These are phyloP conservation scores for Botrytis aclada DNA, from an alignment of 2,329 filamentous ascomycete genomes.

Conservation along the genomic window DNA sequence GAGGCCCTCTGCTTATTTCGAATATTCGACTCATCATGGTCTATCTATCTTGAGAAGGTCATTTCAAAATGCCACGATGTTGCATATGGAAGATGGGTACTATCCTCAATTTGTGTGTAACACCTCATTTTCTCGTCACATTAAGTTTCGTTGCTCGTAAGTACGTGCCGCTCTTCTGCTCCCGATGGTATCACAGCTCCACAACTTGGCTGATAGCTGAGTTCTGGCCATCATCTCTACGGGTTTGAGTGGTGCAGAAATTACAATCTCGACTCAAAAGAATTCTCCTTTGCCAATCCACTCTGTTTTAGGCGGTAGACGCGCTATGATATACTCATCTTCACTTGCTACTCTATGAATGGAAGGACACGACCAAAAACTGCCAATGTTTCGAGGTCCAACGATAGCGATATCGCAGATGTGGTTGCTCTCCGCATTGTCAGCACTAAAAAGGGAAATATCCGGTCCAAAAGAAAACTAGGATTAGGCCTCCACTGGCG, in stretches of 20 bases:
- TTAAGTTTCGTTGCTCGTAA: neutral
- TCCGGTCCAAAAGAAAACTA: neutral
- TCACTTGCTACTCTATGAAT: neutral
- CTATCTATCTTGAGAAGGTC: neutral
- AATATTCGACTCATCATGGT: neutral
- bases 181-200: neutral
- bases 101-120: neutral
- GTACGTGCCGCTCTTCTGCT: constrained; percentile 7
- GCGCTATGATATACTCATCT: neutral
- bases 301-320: constrained; percentile 1
- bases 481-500: neutral
- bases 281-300: neutral
- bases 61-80: constrained; percentile 5
- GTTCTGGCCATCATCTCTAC: neutral
- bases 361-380: neutral
- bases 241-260: neutral
- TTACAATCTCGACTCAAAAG: neutral
- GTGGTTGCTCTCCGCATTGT: neutral
- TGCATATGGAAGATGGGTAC: constrained; percentile 14
- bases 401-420: neutral
- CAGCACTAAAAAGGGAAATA: neutral
- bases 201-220: neutral
- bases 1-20: neutral
- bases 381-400: neutral
- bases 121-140: neutral